Percentiles rank a stretch among this genome's conserved stretches.
Evolutionary conservation across 352 stramenopile species (phyloP).

Genomic region (Elongisporangium anandrum): DNA sequence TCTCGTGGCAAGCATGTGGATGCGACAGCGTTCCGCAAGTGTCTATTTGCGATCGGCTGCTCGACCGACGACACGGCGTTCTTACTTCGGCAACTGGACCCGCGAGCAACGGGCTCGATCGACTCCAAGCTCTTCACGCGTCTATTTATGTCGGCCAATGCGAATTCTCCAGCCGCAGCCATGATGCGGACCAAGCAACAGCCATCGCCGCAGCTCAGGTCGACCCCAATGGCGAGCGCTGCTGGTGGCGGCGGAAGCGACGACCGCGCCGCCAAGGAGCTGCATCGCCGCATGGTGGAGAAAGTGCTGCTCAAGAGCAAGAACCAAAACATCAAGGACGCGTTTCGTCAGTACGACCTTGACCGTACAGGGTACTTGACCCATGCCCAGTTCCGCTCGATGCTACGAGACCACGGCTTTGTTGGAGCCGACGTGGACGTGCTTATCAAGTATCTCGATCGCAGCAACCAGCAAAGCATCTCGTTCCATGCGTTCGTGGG

Average conservation of each 20-base stretch:
- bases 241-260: neutral
- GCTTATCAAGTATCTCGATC: constrained; percentile 40
- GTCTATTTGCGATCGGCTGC: constrained; percentile 27
- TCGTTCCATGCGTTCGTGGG: constrained; percentile 55
- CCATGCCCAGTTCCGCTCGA: constrained; percentile 34
- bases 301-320: constrained; percentile 45
- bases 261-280: constrained; percentile 18
- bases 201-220: neutral
- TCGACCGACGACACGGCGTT: constrained; percentile 21
- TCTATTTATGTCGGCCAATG: neutral
- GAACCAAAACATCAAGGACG: constrained; percentile 56
- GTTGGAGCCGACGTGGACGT: constrained; percentile 41
- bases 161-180: neutral
- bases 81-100: constrained; percentile 24
- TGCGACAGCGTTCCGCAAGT: constrained; percentile 19
- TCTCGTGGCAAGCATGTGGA: neutral
- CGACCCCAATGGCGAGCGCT: neutral
- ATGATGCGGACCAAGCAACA: neutral
- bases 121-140: neutral
- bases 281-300: constrained; percentile 62
- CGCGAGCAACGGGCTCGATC: neutral
- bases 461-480: constrained; percentile 27
- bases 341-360: constrained; percentile 59
- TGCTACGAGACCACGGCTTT: constrained; percentile 55
- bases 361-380: constrained; percentile 42